Base-by-base conservation (phyloP, 2,329 filamentous ascomycete species). In the Trichoderma afroharzianum region DNA sequence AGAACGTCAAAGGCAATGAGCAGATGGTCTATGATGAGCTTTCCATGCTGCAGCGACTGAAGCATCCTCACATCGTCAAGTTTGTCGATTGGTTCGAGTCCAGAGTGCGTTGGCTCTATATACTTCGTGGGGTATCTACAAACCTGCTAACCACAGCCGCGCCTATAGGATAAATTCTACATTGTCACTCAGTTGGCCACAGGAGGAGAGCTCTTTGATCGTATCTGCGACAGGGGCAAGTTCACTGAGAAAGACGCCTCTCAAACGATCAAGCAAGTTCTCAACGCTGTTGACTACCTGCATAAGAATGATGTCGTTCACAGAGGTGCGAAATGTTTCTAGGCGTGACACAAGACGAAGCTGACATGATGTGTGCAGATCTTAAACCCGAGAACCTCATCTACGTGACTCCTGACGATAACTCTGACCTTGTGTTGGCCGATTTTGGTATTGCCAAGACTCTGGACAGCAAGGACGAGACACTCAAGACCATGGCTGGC, bases 31-130 rank as follows among this genome's bases (percentile, higher is more conserved):
- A 97, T 81, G 96, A 99, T 81, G 96, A 99, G 85, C 87, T 99
- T 77, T 89, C 94, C 76, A 94, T 99, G 90, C 88, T 99, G 75
- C 94, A 98, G 83, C 89, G 90, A 72, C 89, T 99, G 79, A 89
- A 94, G 79, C 96, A 99, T 81, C 93, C 94, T 68, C 94, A 98
- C 83, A 99, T 99, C 80, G 96, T 99, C 83, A 91, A 92, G 76
- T 99, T 99, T 80, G 92, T 96, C 76, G 96, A 99, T 82, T 99
- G 96, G 95, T 99, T 99, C 80, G 96, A 99, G 84, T 98, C 95
- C 71, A 93, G 94, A 84, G 94, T 97, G 84, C 76, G 90, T 43
- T 43, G 36, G 21, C 2, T 21, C 50, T 24, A 55, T 26, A 21
- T 24, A 14, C n/a, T 26, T 24, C 11, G 12, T 3, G 9, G 50